Conservation (phyloP, 2,329 filamentous ascomycete species). For the Calonectria crousiana region DNA sequence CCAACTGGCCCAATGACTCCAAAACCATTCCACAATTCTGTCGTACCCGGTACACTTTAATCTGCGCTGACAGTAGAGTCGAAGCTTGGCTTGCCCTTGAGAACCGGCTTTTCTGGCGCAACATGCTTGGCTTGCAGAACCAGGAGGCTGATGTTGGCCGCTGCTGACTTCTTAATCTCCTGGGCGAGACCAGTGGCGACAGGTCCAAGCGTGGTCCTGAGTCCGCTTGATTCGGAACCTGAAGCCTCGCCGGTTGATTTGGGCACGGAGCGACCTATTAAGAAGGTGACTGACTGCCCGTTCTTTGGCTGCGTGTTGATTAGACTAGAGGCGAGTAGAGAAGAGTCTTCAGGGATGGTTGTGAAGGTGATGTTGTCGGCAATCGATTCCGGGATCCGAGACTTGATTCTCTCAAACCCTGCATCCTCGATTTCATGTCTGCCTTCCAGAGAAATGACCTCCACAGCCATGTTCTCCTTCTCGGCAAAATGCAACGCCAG, state of each 20-base stretch:
- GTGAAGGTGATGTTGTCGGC: conserved; percentile 19
- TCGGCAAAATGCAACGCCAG: conserved; percentile 86
- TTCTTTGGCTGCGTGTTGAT: conserved; percentile 5
- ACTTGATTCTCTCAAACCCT: conserved; percentile 18
- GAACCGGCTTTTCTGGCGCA: background rate
- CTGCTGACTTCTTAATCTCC: conserved; percentile 19
- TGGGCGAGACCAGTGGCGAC: conserved; percentile 10
- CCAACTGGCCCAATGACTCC: too few species aligned
- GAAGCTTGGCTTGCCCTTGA: conserved; percentile 11
- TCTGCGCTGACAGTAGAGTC: conserved; percentile 1
- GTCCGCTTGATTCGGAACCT: conserved; percentile 2
- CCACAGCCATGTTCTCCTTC: conserved; percentile 57
- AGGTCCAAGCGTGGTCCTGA: conserved; percentile 12
- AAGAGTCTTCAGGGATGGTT: conserved; percentile 28
- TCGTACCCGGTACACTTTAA: background rate
- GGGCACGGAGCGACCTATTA: conserved; percentile 20
- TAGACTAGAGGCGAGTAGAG: conserved; percentile 5
- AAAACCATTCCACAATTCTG: background rate
- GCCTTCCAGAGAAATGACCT: conserved; percentile 19
- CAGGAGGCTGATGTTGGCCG: conserved; percentile 11
- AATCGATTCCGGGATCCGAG: conserved; percentile 5
- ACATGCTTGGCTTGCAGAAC: conserved; percentile 25
- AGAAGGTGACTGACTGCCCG: conserved; percentile 22
- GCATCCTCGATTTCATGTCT: conserved; percentile 10
- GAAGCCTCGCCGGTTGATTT: background rate